Percentiles rank a stretch among this genome's conserved stretches.
Conservation (phyloP, 176 grass and related monocot species). For the Secale cereale region DNA sequence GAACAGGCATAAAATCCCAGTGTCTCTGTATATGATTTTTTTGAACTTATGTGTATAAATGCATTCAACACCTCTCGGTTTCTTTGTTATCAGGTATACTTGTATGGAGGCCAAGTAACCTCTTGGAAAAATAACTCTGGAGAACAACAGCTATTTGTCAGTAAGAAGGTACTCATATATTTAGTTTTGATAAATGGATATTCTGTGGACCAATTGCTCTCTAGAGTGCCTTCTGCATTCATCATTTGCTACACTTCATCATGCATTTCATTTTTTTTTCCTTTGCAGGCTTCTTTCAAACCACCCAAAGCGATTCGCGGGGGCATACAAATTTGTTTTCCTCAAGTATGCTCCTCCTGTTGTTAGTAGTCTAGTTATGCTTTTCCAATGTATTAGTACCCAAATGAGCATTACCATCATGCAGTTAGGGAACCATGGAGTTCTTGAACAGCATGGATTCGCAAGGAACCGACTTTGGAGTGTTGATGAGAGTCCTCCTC, state of each 20-base stretch:
- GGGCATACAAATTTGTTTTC: constrained; percentile 74
- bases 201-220: background rate
- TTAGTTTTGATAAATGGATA: background rate
- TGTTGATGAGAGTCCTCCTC: constrained; percentile 51
- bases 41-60: background rate
- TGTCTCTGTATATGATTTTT: background rate
- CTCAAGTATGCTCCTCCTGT: constrained; percentile 40
- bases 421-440: constrained; percentile 69
- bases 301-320: constrained; percentile 73
- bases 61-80: background rate
- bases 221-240: background rate
- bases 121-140: constrained; percentile 46
- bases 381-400: constrained; percentile 15
- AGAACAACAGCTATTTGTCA: constrained; percentile 59
- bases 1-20: background rate
- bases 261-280: background rate
- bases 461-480: constrained; percentile 74
- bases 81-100: constrained; percentile 38
- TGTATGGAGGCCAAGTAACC: constrained; percentile 62
- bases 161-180: constrained; percentile 47
- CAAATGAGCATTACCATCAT: background rate
- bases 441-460: constrained; percentile 72
- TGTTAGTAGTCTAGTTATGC: constrained; percentile 7
- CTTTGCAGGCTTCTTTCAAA: constrained; percentile 56
- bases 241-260: background rate